Percentiles rank a stretch among this genome's conserved stretches.
phyloP scores from a whole-genome alignment of 768 basidiomycete species.

The Termitomyces sp. region DNA sequence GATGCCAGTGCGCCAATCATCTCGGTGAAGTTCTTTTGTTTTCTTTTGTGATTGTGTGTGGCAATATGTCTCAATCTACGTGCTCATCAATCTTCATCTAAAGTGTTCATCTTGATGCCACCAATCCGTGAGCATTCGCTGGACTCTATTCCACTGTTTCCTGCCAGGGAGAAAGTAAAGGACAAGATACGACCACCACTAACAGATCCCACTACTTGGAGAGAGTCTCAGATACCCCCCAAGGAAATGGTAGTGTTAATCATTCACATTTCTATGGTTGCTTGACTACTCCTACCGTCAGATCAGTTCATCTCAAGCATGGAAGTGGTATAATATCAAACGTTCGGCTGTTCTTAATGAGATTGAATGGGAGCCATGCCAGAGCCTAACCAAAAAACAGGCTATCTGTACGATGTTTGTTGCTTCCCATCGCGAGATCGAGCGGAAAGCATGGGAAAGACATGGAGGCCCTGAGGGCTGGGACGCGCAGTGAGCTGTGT shows the following conservation, averaged over 20 bases:
- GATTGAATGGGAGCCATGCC: background rate
- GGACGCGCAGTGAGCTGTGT: background rate
- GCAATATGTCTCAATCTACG: background rate
- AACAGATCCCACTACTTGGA: background rate
- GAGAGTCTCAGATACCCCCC: background rate
- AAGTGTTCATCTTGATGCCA: background rate
- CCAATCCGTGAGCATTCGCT: background rate
- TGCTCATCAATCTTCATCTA: background rate
- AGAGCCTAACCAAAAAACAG: no score
- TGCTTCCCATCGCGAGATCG: slow-evolving; percentile 6
- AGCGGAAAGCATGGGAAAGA: slow-evolving; percentile 7
- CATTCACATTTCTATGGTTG: no score
- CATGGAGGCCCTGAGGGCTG: slow-evolving; percentile 7
- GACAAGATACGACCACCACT: background rate
- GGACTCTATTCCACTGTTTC: background rate
- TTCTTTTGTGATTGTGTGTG: background rate
- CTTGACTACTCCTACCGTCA: background rate
- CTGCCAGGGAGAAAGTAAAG: background rate
- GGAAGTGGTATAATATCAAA: background rate
- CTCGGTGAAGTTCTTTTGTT: background rate
- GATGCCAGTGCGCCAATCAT: no score
- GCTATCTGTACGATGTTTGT: background rate
- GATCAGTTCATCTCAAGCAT: background rate
- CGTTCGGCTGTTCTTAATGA: background rate
- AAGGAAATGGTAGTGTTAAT: no score